A percentile compares a stretch with the other conserved stretches of the same genome.
Evolutionary conservation across 306 rosid species (phyloP).

Genomic region (Cajanus cajan): DNA sequence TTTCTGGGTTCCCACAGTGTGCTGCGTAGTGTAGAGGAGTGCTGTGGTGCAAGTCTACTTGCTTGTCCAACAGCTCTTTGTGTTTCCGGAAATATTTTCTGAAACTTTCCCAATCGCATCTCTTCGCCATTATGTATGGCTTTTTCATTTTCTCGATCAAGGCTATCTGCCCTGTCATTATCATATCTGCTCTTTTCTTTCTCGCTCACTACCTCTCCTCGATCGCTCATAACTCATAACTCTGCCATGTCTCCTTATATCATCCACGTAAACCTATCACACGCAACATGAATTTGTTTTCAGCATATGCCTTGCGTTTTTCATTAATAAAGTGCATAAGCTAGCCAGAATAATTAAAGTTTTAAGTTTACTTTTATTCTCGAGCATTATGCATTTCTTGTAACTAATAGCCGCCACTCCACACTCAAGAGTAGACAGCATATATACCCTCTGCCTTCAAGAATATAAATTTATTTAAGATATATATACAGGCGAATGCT

Average conservation of each 20-base stretch:
- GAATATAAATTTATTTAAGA: no score
- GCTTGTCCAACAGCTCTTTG: background rate
- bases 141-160: slow-evolving; percentile 23
- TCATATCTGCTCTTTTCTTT: background rate
- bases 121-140: slow-evolving; percentile 32
- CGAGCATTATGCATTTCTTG: no score
- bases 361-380: no score
- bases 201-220: background rate
- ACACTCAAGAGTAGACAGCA: no score
- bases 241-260: background rate
- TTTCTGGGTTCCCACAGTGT: slow-evolving; percentile 20
- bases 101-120: slow-evolving; percentile 29
- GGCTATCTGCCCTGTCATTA: background rate
- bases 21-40: slow-evolving; percentile 43
- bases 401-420: no score
- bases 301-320: slow-evolving; percentile 30
- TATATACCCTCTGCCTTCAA: no score
- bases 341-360: no score
- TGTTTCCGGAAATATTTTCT: background rate
- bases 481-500: no score
- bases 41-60: slow-evolving; percentile 20
- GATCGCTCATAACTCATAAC: background rate
- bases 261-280: background rate
- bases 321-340: no score
- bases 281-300: background rate